Evolutionary conservation across 2,329 filamentous ascomycete genomes (phyloP).

Genomic region (Verticillium isaacii): DNA sequence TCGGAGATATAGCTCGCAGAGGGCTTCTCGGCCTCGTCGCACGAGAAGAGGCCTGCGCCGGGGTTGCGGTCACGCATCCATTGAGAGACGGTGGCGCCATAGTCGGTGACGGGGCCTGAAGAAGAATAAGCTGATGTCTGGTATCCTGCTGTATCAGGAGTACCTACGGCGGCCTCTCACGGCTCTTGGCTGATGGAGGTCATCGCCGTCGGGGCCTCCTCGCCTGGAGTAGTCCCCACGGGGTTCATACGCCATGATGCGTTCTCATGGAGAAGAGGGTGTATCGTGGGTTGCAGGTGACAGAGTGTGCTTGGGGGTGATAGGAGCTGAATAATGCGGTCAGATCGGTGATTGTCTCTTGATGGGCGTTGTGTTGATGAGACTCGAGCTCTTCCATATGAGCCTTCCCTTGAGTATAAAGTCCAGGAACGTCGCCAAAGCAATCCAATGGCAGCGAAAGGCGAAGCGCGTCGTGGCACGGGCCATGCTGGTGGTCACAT

Average conservation of each 20-base stretch:
- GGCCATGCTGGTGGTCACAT: background rate
- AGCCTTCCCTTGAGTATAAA: background rate
- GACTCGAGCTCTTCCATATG: background rate
- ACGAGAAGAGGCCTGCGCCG: constrained; percentile 38
- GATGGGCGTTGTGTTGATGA: background rate
- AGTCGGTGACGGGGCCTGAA: constrained; percentile 84
- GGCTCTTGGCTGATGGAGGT: constrained; percentile 41
- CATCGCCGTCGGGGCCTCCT: constrained; percentile 31
- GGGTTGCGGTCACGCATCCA: constrained; percentile 77
- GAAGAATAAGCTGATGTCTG: background rate
- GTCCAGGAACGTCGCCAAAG: background rate
- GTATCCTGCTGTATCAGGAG: background rate
- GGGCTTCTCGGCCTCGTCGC: constrained; percentile 72
- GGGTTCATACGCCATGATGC: constrained; percentile 49
- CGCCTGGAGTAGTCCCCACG: constrained; percentile 40
- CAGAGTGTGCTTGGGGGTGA: background rate
- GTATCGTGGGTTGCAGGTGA: background rate
- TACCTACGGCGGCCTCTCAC: constrained; percentile 39
- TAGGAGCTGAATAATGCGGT: background rate
- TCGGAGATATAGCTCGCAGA: constrained; percentile 87
- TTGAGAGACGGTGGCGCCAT: constrained; percentile 82
- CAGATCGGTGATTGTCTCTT: background rate
- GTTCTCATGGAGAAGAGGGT: constrained; percentile 7
- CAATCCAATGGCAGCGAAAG: background rate
- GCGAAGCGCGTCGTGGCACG: background rate